Conservation (phyloP, 495 filamentous ascomycete genomes). For the Podospora australis region DNA sequence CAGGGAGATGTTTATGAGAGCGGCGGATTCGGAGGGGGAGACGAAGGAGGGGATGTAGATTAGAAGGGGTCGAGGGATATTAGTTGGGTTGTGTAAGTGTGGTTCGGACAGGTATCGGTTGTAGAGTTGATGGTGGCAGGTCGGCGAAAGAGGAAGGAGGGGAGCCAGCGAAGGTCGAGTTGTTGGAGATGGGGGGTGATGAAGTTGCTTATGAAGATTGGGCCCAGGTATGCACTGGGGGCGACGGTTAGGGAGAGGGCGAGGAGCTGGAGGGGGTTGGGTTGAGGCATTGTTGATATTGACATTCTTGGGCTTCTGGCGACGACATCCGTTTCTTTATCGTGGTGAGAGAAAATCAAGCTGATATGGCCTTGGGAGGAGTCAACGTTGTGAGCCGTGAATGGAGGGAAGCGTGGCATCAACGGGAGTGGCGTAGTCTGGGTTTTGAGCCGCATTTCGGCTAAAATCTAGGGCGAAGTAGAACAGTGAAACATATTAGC, state of each 20-base stretch:
- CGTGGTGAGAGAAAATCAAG: too few relatives aligned
- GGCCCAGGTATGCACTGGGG: slow-evolving; percentile 11
- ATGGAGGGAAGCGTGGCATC: too few relatives aligned
- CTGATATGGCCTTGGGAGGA: too few relatives aligned
- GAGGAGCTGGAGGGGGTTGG: neutral
- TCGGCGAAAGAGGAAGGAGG: neutral
- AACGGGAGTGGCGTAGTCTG: too few relatives aligned
- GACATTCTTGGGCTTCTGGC: too few relatives aligned
- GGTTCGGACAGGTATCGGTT: slow-evolving; percentile 15
- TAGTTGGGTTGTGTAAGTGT: slow-evolving; percentile 31
- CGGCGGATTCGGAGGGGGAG: slow-evolving; percentile 19
- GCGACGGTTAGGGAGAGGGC: slow-evolving; percentile 3
- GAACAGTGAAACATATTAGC: too few relatives aligned
- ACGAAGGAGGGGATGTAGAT: slow-evolving; percentile 35
- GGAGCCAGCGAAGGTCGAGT: neutral
- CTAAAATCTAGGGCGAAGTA: too few relatives aligned
- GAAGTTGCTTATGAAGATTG: neutral
- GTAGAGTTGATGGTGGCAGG: neutral
- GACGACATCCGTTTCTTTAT: too few relatives aligned
- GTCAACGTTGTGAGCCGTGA: too few relatives aligned
- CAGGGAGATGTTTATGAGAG: slow-evolving; percentile 24
- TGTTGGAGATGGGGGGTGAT: neutral
- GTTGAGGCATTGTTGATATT: too few relatives aligned
- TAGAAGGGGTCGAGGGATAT: slow-evolving; percentile 37
- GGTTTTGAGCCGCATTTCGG: too few relatives aligned